Percentiles rank a stretch among this genome's conserved stretches.
phyloP scores from a whole-genome alignment of 352 stramenopile species.

The Phytopythium chamaehyphon region DNA sequence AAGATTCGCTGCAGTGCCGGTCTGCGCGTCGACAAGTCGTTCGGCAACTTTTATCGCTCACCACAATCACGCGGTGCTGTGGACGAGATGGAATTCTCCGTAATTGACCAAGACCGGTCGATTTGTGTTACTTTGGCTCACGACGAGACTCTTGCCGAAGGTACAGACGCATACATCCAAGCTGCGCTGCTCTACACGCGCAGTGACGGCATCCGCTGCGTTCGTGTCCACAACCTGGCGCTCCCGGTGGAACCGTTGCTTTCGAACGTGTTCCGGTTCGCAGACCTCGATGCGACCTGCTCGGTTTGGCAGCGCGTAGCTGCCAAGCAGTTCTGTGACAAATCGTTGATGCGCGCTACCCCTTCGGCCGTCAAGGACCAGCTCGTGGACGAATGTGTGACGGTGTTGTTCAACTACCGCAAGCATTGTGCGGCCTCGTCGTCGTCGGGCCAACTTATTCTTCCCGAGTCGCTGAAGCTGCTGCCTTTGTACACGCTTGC shows the following conservation, averaged over 20 bases:
- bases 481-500: conserved; percentile 87
- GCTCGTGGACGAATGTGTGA: conserved; percentile 83
- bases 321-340: conserved; percentile 77
- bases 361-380: conserved; percentile 72
- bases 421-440: conserved; percentile 89
- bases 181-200: conserved; percentile 87
- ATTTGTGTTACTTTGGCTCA: conserved; percentile 87
- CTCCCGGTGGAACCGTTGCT: conserved; percentile 71
- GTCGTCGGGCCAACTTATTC: conserved; percentile 88
- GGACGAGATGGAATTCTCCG: conserved; percentile 88
- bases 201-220: conserved; percentile 77
- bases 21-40: conserved; percentile 82
- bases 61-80: conserved; percentile 35
- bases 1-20: conserved; percentile 86
- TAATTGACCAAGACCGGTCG: conserved; percentile 83
- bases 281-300: conserved; percentile 84
- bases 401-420: conserved; percentile 89
- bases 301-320: conserved; percentile 81
- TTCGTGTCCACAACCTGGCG: conserved; percentile 90
- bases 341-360: conserved; percentile 76
- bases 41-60: conserved; percentile 70
- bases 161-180: conserved; percentile 81
- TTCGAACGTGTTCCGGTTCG: conserved; percentile 87
- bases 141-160: conserved; percentile 77
- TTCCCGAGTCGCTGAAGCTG: conserved; percentile 90